Percentiles rank a stretch among this genome's conserved stretches.
Conservation (phyloP, 75 land plant species). For the Chamaecyparis obtusa region DNA sequence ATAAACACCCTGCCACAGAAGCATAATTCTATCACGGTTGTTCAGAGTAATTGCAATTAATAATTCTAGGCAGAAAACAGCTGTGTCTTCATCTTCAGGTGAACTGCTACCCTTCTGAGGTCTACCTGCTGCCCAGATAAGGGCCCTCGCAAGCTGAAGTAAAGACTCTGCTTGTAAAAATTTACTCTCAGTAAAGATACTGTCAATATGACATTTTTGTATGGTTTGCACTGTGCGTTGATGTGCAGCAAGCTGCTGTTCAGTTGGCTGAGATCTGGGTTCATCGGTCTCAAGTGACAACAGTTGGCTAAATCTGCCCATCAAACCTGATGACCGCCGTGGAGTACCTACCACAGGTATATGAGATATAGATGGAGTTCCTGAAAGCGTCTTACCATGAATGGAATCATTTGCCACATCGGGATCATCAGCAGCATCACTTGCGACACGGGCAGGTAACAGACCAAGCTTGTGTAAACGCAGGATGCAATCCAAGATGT, state of each 20-base stretch:
- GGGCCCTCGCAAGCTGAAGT: conserved; percentile 83
- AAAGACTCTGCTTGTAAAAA: conserved; percentile 89
- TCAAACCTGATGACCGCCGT: conserved; percentile 74
- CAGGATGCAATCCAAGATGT: conserved; percentile 77
- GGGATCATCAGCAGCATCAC: conserved; percentile 75
- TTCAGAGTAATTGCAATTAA: conserved; percentile 90
- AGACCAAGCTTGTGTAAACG: conserved; percentile 81
- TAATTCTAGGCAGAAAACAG: conserved; percentile 93
- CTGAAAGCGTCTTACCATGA: conserved; percentile 57
- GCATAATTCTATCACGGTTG: conserved; percentile 84
- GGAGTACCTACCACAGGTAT: conserved; percentile 60
- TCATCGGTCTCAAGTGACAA: conserved; percentile 84
- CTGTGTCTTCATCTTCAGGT: conserved; percentile 94
- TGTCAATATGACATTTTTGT: conserved; percentile 92
- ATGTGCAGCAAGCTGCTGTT: conserved; percentile 88
- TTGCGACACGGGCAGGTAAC: conserved; percentile 72
- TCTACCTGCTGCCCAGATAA: conserved; percentile 93
- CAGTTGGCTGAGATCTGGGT: conserved; percentile 74
- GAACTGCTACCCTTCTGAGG: conserved; percentile 80
- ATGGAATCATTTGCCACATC: conserved; percentile 49
- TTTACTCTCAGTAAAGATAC: conserved; percentile 94
- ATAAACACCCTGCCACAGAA: conserved; percentile 95
- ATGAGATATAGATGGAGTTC: conserved; percentile 40
- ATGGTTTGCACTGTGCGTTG: conserved; percentile 87
- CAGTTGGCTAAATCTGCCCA: conserved; percentile 86